Evolutionary conservation across 306 rosid species (phyloP), one percentile per base, ranked within the genome.

Genomic region (Quercus dentata): DNA sequence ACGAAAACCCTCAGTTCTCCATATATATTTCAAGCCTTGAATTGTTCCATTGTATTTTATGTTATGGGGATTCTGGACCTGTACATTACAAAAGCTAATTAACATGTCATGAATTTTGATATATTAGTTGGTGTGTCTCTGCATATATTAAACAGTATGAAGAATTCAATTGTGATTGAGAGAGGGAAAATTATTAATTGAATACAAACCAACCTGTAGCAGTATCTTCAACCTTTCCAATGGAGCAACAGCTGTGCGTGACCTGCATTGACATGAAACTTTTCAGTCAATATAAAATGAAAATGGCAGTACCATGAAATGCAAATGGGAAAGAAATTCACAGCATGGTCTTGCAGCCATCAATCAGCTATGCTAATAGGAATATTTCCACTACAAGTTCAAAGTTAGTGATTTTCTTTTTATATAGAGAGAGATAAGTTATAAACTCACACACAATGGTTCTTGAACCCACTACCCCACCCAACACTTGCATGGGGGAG

Each of bases 241-340:
- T 13, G 99, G 99, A 78, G 99, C 99, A 84, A 96, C 99, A 23
- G 98, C 99, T 1, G 99, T 96, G 54, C 99, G 96, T 71, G 99
- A 96, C 83, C 99, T 96, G 93, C 83, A 83, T 25, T 12, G 41
- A 68, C 30, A 82, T 71, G 21, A 69, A 80, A 9, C 9, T 1
- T 38, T 69, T 17, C 19, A 46, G 56, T 68, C 63, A 13, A 49
- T 38, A 64, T 69, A 46, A 80, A 61, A 63, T 67, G 52, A 67
- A 33, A 30, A 18, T 30, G 46, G 25, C 51, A 33, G 49, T 18
- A 8, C 71, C 23, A 15, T 46, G 4, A 8, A 67, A 67, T 3
- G 5, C 18, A 1, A 67, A 35, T 35, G 11, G 14, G 72, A 19
- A 19, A 67, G 52, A 35, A 67, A 33, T 28, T 5, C 27, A 67